phyloP scores from a whole-genome alignment of 2,329 filamentous ascomycete genomes.

The Fusarium cicatricum region DNA sequence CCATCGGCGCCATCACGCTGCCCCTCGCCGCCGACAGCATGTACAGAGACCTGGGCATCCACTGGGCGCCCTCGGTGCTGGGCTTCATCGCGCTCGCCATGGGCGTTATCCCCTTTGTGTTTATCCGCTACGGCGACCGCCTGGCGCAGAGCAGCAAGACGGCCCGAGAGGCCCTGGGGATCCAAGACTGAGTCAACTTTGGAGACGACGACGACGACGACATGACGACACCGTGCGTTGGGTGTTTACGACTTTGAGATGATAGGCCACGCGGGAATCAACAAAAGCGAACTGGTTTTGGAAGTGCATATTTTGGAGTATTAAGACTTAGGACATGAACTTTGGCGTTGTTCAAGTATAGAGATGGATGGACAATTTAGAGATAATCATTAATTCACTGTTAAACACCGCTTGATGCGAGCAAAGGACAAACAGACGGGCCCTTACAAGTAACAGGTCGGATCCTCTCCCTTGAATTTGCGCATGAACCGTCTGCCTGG shows the following conservation, averaged over 20 bases:
- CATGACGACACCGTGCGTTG: neutral
- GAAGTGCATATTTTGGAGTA: neutral
- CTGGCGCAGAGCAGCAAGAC: conserved; percentile 42
- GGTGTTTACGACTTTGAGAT: neutral
- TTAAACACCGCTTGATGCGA: no score
- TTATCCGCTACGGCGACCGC: conserved; percentile 44
- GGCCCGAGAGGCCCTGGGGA: conserved; percentile 36
- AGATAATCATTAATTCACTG: neutral
- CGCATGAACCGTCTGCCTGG: no score
- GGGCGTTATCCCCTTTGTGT: conserved; percentile 46
- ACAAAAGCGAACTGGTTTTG: neutral
- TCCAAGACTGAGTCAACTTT: conserved; percentile 23
- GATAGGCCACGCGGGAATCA: neutral
- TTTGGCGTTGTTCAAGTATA: no score
- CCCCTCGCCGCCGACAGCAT: conserved; percentile 46
- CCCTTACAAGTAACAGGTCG: no score
- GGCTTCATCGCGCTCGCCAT: conserved; percentile 44
- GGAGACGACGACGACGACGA: no score
- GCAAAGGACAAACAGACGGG: no score
- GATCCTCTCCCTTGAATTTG: no score
- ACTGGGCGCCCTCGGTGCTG: conserved; percentile 49
- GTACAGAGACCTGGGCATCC: conserved; percentile 45
- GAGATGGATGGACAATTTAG: no score
- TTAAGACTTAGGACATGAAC: neutral
- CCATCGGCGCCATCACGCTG: conserved; percentile 45